Conservation (phyloP, 108 stramenopile species). For the Fistulifera pelliculosa region DNA sequence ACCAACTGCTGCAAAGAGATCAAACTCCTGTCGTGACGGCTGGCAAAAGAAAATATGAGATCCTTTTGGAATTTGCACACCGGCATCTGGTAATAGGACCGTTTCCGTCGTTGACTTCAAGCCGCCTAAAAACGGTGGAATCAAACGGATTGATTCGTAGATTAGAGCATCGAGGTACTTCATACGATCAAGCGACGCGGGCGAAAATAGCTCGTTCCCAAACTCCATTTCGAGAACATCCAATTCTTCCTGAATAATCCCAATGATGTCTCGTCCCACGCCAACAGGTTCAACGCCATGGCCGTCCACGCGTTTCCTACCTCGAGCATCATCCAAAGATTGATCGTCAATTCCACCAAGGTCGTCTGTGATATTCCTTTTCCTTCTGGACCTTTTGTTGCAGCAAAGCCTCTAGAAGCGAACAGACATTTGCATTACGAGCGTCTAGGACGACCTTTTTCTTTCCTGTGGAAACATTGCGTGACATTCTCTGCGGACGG, state of each 20-base stretch:
- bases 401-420: conserved; percentile 20
- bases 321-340: conserved; percentile 27
- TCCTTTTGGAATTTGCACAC: conserved; percentile 23
- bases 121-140: conserved; percentile 19
- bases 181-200: conserved; percentile 17
- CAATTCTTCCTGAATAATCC: conserved; percentile 21
- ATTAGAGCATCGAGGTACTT: conserved; percentile 21
- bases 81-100: conserved; percentile 15
- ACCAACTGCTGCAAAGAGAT: neutral
- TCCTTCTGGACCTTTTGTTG: conserved; percentile 12
- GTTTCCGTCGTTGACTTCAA: conserved; percentile 16
- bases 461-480: conserved; percentile 1
- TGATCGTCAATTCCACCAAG: conserved; percentile 12
- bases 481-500: neutral
- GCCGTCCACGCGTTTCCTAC: conserved; percentile 25
- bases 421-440: neutral
- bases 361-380: conserved; percentile 13
- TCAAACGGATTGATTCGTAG: conserved; percentile 24
- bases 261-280: conserved; percentile 13
- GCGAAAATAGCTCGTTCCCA: conserved; percentile 13
- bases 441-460: neutral
- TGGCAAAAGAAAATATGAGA: conserved; percentile 21
- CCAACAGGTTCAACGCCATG: conserved; percentile 18
- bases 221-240: conserved; percentile 9
- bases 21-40: conserved; percentile 5